phyloP scores from a whole-genome alignment of 208 protist genomes.

The Wallacemonas sp. region DNA sequence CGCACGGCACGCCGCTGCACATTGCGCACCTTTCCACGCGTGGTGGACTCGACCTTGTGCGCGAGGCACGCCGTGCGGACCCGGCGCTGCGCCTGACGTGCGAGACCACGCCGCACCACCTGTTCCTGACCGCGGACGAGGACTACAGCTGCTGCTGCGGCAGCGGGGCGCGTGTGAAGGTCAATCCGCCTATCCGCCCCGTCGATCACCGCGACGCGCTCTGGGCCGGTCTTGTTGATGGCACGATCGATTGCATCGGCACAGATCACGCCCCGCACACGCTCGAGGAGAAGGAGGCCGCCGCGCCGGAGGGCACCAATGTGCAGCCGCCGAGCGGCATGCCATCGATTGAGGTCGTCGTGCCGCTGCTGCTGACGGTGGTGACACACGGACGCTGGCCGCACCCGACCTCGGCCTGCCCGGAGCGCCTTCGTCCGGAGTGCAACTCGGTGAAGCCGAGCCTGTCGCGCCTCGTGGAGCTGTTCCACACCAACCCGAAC shows the following conservation, averaged over 20 bases:
- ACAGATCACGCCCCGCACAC: slow-evolving; percentile 96
- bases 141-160: slow-evolving; percentile 60
- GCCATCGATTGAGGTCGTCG: slow-evolving; percentile 91
- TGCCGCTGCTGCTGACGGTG: slow-evolving; percentile 91
- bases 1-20: slow-evolving; percentile 79
- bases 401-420: slow-evolving; percentile 55
- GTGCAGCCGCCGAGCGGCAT: slow-evolving; percentile 88
- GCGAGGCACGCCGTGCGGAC: slow-evolving; percentile 48
- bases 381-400: slow-evolving; percentile 60
- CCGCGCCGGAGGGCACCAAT: slow-evolving; percentile 4
- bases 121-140: slow-evolving; percentile 76
- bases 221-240: slow-evolving; percentile 87
- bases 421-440: slow-evolving; percentile 38
- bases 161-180: slow-evolving; percentile 81
- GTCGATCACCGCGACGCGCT: slow-evolving; percentile 79
- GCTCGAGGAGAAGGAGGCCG: slow-evolving; percentile 78
- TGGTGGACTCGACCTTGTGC: slow-evolving; percentile 82
- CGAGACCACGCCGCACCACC: slow-evolving; percentile 92
- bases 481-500: slow-evolving; percentile 80
- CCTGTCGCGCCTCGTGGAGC: slow-evolving; percentile 59
- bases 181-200: slow-evolving; percentile 85
- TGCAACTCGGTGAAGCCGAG: slow-evolving; percentile 28
- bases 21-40: slow-evolving; percentile 90
- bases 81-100: slow-evolving; percentile 80
- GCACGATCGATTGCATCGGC: slow-evolving; percentile 92